phyloP scores from a whole-genome alignment of 495 filamentous ascomycete species.

The Achaetomiella virescens region DNA sequence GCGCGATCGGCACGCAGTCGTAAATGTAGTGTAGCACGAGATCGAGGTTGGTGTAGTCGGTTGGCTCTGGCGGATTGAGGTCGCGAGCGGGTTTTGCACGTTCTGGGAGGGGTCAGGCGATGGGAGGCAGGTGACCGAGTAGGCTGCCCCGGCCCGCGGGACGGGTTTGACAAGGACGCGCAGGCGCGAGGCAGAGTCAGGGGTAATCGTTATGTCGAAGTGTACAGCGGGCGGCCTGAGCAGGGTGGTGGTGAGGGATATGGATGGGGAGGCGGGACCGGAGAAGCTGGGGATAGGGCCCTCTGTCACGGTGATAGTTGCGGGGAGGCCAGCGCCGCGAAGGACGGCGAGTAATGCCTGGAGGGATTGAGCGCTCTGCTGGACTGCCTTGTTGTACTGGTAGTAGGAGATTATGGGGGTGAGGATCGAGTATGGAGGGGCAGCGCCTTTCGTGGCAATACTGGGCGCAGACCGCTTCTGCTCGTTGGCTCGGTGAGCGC shows the following conservation, averaged over 20 bases:
- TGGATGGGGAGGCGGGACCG: slow-evolving; percentile 11
- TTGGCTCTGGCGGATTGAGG: neutral
- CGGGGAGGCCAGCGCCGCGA: slow-evolving; percentile 19
- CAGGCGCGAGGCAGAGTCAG: slow-evolving; percentile 27
- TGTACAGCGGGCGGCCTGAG: slow-evolving; percentile 24
- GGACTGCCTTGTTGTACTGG: slow-evolving; percentile 48
- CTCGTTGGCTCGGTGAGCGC: slow-evolving; percentile 60
- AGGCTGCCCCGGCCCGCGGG: slow-evolving; percentile 26
- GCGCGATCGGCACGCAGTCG: slow-evolving; percentile 21
- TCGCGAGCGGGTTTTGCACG: slow-evolving; percentile 17
- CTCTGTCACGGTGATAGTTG: slow-evolving; percentile 25
- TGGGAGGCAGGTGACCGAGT: slow-evolving; percentile 27
- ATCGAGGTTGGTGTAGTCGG: slow-evolving; percentile 18
- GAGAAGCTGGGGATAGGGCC: slow-evolving; percentile 1
- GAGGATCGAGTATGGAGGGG: slow-evolving; percentile 55
- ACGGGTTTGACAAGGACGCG: slow-evolving; percentile 27
- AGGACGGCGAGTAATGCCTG: slow-evolving; percentile 15
- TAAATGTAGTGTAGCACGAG: slow-evolving; percentile 21
- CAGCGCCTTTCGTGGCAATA: slow-evolving; percentile 32
- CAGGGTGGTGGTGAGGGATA: slow-evolving; percentile 16
- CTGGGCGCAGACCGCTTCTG: slow-evolving; percentile 33
- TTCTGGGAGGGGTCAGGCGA: slow-evolving; percentile 5
- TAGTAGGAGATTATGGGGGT: slow-evolving; percentile 59
- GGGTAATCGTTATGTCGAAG: slow-evolving; percentile 38
- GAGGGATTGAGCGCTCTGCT: slow-evolving; percentile 15